These are phyloP conservation scores for Trametes punicea DNA, from an alignment of 768 basidiomycete species.

Conservation along the genomic window DNA sequence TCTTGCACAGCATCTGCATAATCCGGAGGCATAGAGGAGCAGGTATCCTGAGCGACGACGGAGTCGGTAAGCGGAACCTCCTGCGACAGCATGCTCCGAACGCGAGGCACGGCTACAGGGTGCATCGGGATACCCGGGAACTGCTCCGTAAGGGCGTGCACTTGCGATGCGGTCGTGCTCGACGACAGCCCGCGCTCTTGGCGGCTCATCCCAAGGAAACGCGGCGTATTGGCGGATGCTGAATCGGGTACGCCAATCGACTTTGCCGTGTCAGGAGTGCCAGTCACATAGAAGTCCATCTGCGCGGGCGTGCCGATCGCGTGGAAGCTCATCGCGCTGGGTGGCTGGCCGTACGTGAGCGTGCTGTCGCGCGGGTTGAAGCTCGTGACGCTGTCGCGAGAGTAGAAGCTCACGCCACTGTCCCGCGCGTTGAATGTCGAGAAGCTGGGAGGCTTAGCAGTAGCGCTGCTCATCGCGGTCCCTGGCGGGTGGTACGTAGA, in stretches of 20 bases:
- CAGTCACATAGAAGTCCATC: background rate
- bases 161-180: constrained; percentile 39
- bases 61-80: constrained; percentile 12
- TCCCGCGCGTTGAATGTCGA: constrained; percentile 2
- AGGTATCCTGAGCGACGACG: background rate
- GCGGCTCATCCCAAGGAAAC: constrained; percentile 6
- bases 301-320: constrained; percentile 6
- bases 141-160: constrained; percentile 49
- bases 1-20: background rate
- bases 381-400: background rate
- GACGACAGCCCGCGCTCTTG: constrained; percentile 25
- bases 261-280: background rate
- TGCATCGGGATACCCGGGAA: constrained; percentile 51
- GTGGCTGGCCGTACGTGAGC: constrained; percentile 37
- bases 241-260: constrained; percentile 4
- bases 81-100: constrained; percentile 15
- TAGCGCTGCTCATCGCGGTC: background rate
- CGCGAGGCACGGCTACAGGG: constrained; percentile 26
- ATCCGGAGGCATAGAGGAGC: background rate
- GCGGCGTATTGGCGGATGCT: background rate
- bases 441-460: background rate
- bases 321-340: constrained; percentile 10
- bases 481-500: background rate
- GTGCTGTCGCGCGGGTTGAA: constrained; percentile 36
- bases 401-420: constrained; percentile 8